Percentiles rank a stretch among this genome's conserved stretches.
These are phyloP conservation scores for Oryza australiensis DNA, from an alignment of 176 grass and related monocot species.

Conservation along the genomic window DNA sequence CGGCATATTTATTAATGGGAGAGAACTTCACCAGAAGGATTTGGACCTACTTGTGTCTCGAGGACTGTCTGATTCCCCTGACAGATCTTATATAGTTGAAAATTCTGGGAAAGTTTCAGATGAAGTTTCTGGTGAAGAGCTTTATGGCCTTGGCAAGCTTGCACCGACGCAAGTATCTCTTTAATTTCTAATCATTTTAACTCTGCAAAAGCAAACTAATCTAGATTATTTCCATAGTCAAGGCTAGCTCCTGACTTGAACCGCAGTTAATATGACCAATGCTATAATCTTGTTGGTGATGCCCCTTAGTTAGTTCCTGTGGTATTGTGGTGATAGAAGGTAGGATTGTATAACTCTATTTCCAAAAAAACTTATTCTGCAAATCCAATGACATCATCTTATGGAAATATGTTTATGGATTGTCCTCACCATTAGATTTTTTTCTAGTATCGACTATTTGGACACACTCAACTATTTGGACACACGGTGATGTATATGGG, in stretches of 20 bases:
- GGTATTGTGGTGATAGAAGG: background rate
- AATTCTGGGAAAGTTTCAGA: conserved; percentile 86
- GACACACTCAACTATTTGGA: background rate
- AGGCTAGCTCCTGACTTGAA: background rate
- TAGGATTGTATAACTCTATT: conserved; percentile 8
- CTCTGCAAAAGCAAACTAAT: conserved; percentile 3
- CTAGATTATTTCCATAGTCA: background rate
- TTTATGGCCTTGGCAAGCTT: conserved; percentile 87
- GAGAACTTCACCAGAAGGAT: conserved; percentile 93
- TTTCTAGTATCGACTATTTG: too few species aligned
- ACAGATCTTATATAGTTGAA: conserved; percentile 73
- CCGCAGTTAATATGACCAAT: conserved; percentile 3
- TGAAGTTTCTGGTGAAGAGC: conserved; percentile 77
- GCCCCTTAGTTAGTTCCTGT: background rate
- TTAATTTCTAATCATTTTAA: conserved; percentile 10
- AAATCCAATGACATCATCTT: background rate
- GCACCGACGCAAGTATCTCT: conserved; percentile 82
- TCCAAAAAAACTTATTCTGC: background rate
- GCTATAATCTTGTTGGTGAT: background rate
- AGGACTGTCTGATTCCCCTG: conserved; percentile 65
- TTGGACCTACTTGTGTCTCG: conserved; percentile 73
- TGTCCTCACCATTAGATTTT: background rate
- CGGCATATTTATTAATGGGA: conserved; percentile 69
- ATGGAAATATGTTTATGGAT: background rate
- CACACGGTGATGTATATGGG: background rate